Evolutionary conservation across 1,284 basidiomycete species (phyloP).

Genomic region (Malassezia obtusa): DNA sequence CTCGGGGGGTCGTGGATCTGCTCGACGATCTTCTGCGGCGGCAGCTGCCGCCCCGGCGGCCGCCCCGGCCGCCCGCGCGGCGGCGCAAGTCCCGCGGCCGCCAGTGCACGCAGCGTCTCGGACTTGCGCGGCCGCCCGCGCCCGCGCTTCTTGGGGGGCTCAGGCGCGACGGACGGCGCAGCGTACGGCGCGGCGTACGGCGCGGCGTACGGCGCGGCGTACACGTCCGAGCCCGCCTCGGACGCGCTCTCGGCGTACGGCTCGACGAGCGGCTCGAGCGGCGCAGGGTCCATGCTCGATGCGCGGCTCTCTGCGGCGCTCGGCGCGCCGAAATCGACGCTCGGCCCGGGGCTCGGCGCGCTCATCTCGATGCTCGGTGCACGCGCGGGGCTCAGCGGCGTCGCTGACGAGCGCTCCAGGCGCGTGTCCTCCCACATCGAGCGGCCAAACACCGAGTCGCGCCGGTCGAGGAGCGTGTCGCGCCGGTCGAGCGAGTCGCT

Average conservation of each 20-base stretch:
- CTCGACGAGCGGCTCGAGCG: neutral
- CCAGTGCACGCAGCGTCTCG: constrained; percentile 7
- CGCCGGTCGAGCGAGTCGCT: neutral
- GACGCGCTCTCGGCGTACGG: neutral
- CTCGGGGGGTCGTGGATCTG: constrained; percentile 12
- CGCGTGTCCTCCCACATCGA: constrained; percentile 2
- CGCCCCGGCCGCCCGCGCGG: constrained; percentile 9
- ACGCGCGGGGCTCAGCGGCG: neutral
- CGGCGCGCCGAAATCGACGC: neutral
- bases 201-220: too few species aligned
- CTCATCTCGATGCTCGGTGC: neutral
- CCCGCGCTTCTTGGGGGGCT: constrained; percentile 16
- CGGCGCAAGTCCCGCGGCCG: constrained; percentile 3
- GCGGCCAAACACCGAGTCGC: neutral
- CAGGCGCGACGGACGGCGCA: neutral
- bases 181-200: too few species aligned
- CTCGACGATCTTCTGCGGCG: constrained; percentile 16
- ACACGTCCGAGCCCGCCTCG: neutral
- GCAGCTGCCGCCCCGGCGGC: constrained; percentile 15
- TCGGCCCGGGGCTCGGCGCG: neutral
- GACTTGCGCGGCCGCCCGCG: constrained; percentile 16
- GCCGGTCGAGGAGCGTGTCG: too few species aligned
- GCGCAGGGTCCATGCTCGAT: neutral
- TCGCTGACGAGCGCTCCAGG: neutral
- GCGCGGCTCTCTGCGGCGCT: neutral